Evolutionary conservation across 1,284 basidiomycete species (phyloP), one percentile per base, ranked within the genome.

Genomic region (Rhodotorula mucilaginosa): DNA sequence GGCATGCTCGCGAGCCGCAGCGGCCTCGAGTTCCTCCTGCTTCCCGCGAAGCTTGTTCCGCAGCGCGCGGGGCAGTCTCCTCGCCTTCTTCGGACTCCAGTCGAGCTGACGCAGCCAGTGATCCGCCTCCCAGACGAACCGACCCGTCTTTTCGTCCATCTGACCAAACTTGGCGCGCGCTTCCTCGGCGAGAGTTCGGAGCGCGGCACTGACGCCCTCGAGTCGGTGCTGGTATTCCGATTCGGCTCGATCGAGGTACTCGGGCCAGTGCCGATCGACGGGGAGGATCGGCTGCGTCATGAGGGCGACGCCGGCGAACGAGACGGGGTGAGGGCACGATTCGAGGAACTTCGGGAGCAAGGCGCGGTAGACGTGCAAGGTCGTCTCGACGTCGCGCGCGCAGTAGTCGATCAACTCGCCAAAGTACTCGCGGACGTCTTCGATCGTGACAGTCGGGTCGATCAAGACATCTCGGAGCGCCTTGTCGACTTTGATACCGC

Each of bases 251-350:
- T 85, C 82, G 34, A 97, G 80, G 81, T 98, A 99, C 39, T 84
- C 82, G 73, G 92, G 87, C 97, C 97, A 99, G 67, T 87, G 85
- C 76, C 93, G 84, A 79, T 98, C 91, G 56, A 99, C 92, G 0
- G 93, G 90, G 52, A 99, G 83, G 76, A 98, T 92, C 58, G 91
- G 89, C 60, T 89, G 93, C 2, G 93, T 92, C 92, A 99, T 97
- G 1, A 88, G 88, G 61, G 97, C 83, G 26, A 97, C 87, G 15
- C 97, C 96, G 0, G 94, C 90, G 78, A 97, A 95, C 3, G 92
- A 92, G 1, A 92, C 94, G 0, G 96, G 96, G 81, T 91, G 93
- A 0, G 95, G 94, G 80, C 96, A 99, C 2, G 88, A 88, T 29
- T 84, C 79, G 54, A 93, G 84, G 80, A 97, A 99, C 0, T 88